These are phyloP conservation scores for Moniliella sp. DNA, from an alignment of 1,284 basidiomycete species.

Conservation along the genomic window DNA sequence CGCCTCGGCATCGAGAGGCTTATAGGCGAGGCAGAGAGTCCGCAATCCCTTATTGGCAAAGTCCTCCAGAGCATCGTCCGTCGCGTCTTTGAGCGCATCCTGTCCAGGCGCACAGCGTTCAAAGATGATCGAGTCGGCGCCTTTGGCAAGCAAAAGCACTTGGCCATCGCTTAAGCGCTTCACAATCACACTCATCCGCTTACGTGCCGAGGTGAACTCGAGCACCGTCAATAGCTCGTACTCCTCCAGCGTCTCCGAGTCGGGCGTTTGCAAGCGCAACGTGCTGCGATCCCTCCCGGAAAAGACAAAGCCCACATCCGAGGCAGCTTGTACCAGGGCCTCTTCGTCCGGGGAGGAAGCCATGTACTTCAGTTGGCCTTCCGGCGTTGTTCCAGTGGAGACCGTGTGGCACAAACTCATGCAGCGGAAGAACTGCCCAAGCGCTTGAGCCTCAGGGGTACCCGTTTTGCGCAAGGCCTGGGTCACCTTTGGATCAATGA, in stretches of 20 bases:
- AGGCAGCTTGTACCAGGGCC: slow-evolving; percentile 88
- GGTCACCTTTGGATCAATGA: no score
- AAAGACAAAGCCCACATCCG: slow-evolving; percentile 82
- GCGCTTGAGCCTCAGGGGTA: slow-evolving; percentile 1
- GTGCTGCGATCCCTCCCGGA: slow-evolving; percentile 59
- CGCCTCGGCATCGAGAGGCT: slow-evolving; percentile 48
- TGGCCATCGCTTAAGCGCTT: slow-evolving; percentile 39
- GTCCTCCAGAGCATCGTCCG: slow-evolving; percentile 61
- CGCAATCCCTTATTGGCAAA: slow-evolving; percentile 69
- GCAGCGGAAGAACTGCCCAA: slow-evolving; percentile 79
- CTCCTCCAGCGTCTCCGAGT: slow-evolving; percentile 48
- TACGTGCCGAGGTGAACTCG: slow-evolving; percentile 80
- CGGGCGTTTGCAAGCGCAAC: slow-evolving; percentile 61
- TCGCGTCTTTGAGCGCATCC: slow-evolving; percentile 50
- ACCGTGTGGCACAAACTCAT: slow-evolving; percentile 87
- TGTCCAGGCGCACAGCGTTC: slow-evolving; percentile 58
- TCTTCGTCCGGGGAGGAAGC: slow-evolving; percentile 92
- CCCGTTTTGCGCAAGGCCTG: no score
- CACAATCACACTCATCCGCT: slow-evolving; percentile 59
- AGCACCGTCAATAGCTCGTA: slow-evolving; percentile 82
- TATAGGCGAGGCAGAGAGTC: slow-evolving; percentile 79
- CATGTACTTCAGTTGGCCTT: slow-evolving; percentile 64
- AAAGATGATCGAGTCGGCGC: slow-evolving; percentile 83
- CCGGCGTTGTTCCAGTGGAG: slow-evolving; percentile 45
- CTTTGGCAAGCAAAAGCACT: slow-evolving; percentile 59